Conservation (phyloP, 2,329 filamentous ascomycete species). For the Fusarium buharicum region DNA sequence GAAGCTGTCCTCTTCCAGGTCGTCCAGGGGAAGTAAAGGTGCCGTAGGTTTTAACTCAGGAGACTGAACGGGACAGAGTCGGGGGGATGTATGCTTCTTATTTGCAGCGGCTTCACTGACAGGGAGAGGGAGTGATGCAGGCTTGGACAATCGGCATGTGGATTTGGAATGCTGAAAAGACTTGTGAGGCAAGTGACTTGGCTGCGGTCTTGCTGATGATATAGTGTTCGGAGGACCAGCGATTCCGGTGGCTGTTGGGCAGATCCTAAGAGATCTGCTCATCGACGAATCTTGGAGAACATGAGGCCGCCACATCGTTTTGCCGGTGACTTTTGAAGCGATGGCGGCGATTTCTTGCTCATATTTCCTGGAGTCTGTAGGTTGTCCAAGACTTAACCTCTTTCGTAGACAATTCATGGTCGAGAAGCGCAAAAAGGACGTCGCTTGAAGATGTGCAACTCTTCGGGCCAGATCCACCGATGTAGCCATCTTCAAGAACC, state of each 20-base stretch:
- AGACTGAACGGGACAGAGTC: conserved; percentile 49
- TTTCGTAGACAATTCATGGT: conserved; percentile 70
- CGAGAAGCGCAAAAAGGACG: conserved; percentile 70
- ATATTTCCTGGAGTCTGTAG: conserved; percentile 47
- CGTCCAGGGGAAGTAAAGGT: conserved; percentile 43
- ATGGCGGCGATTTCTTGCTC: conserved; percentile 40
- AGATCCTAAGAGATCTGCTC: conserved; percentile 32
- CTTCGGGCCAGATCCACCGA: conserved; percentile 51
- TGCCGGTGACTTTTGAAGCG: conserved; percentile 33
- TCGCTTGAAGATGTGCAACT: conserved; percentile 58
- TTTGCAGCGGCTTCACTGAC: conserved; percentile 42
- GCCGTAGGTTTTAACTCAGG: conserved; percentile 48
- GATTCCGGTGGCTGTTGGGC: conserved; percentile 20
- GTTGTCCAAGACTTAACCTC: conserved; percentile 50
- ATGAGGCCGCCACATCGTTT: conserved; percentile 39
- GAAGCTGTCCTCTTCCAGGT: conserved; percentile 58
- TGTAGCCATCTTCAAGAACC: conserved; percentile 61
- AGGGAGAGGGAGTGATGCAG: conserved; percentile 46
- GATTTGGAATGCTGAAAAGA: conserved; percentile 32
- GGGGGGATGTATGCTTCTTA: conserved; percentile 45
- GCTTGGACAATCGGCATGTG: conserved; percentile 45
- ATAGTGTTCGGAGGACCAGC: conserved; percentile 14
- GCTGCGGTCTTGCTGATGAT: conserved; percentile 16
- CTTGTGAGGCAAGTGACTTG: conserved; percentile 9
- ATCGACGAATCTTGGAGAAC: conserved; percentile 37